Percentiles rank a stretch among this genome's conserved stretches.
Conservation (phyloP, 768 basidiomycete genomes). For the Lyophyllum shimeji region DNA sequence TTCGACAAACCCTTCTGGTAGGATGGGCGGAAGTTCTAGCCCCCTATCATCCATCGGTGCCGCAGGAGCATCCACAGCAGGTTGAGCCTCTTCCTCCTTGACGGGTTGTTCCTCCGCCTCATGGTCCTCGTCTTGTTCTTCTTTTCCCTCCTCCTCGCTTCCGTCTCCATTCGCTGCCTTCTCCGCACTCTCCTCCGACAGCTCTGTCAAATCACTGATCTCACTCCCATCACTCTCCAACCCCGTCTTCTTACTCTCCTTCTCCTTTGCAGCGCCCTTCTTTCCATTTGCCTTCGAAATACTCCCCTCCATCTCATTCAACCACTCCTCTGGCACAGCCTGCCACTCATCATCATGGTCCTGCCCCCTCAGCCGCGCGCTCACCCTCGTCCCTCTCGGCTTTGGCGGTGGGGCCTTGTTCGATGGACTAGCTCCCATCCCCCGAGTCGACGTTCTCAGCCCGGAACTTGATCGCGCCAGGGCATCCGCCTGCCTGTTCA, state of each 20-base stretch:
- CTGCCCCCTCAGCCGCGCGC: conserved; percentile 62
- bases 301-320: conserved; percentile 27
- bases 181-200: conserved; percentile 47
- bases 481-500: conserved; percentile 50
- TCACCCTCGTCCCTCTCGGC: conserved; percentile 59
- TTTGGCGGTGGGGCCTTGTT: conserved; percentile 21
- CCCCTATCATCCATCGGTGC: conserved; percentile 13
- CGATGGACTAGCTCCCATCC: conserved; percentile 1
- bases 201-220: conserved; percentile 75
- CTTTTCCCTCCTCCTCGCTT: conserved; percentile 15
- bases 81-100: conserved; percentile 13
- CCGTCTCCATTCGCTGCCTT: conserved; percentile 12
- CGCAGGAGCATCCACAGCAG: conserved; percentile 1
- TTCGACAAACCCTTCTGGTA: conserved; percentile 65
- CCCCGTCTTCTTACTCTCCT: conserved; percentile 41
- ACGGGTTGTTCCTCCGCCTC: conserved; percentile 9
- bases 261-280: conserved; percentile 10
- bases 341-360: conserved; percentile 76
- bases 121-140: conserved; percentile 10
- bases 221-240: conserved; percentile 61
- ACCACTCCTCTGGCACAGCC: conserved; percentile 76
- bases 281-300: conserved; percentile 5
- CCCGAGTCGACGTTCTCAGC: conserved; percentile 7
- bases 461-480: conserved; percentile 14
- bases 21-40: conserved; percentile 19